phyloP scores from a whole-genome alignment of 768 basidiomycete genomes.

The Phlebiopsis flavidoalba region DNA sequence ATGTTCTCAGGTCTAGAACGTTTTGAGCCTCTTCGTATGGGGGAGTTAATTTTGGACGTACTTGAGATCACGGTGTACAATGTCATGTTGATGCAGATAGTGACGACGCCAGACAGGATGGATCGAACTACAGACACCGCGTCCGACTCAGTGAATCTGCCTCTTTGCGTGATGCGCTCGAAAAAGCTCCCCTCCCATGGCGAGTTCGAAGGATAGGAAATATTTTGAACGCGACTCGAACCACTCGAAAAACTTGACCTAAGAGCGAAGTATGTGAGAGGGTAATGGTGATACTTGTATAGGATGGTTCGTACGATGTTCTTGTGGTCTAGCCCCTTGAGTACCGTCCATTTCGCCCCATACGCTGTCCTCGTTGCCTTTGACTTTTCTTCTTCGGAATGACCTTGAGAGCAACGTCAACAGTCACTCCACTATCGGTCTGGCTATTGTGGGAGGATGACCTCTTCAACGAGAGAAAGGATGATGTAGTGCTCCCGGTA shows the following conservation, averaged over 20 bases:
- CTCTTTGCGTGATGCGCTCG: conserved; percentile 75
- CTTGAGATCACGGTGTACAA: conserved; percentile 97
- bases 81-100: conserved; percentile 88
- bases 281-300: background rate
- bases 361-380: conserved; percentile 82
- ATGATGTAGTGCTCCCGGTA: background rate
- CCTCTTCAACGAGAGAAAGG: conserved; percentile 18
- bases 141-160: conserved; percentile 92
- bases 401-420: conserved; percentile 83
- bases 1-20: conserved; percentile 88
- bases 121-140: conserved; percentile 82
- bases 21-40: background rate
- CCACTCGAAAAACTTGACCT: conserved; percentile 97
- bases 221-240: conserved; percentile 94
- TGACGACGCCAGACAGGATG: conserved; percentile 76
- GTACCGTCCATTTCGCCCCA: conserved; percentile 93
- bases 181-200: conserved; percentile 94
- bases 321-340: conserved; percentile 84
- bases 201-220: conserved; percentile 94
- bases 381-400: conserved; percentile 95
- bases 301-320: conserved; percentile 66
- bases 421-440: conserved; percentile 32
- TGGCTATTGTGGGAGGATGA: conserved; percentile 21
- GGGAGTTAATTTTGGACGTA: conserved; percentile 25
- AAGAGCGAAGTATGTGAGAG: background rate